These are phyloP conservation scores for Nannochloropsis oceanica DNA, from an alignment of 108 stramenopile species.

Conservation along the genomic window DNA sequence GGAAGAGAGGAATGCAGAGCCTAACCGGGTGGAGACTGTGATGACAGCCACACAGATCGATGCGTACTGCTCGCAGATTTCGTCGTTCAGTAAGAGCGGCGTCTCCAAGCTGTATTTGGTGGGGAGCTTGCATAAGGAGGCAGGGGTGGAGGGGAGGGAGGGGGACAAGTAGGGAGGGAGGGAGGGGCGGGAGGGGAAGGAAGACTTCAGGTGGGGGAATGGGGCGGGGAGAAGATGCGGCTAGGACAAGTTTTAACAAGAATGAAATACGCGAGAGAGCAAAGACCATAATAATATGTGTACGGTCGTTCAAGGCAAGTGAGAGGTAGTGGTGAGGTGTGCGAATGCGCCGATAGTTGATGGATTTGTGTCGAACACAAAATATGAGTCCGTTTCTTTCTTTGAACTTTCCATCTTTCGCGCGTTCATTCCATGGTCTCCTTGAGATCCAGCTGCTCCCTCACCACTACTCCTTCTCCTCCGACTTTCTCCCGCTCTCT, in stretches of 20 bases:
- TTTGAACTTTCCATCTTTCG: no score
- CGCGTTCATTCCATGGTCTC: no score
- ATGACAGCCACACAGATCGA: conserved; percentile 76
- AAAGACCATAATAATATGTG: no score
- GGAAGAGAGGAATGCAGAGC: conserved; percentile 14
- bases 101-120: conserved; percentile 76
- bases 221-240: not conserved
- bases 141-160: not conserved
- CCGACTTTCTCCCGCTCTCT: not conserved
- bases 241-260: not conserved
- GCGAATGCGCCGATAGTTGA: no score
- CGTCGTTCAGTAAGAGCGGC: conserved; percentile 60
- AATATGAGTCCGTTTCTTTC: no score
- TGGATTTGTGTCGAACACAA: no score
- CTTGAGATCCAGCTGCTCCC: no score
- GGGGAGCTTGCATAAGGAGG: conserved; percentile 53
- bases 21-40: conserved; percentile 67
- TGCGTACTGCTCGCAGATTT: conserved; percentile 81
- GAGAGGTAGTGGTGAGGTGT: no score
- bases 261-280: no score
- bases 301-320: no score
- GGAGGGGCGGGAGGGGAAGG: not conserved
- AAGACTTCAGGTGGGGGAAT: no score
- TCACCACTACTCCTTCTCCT: not conserved
- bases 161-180: not conserved